Percentiles rank a stretch among this genome's conserved stretches.
Evolutionary conservation across 208 protist genomes (phyloP).

Genomic region (Giardia muris): DNA sequence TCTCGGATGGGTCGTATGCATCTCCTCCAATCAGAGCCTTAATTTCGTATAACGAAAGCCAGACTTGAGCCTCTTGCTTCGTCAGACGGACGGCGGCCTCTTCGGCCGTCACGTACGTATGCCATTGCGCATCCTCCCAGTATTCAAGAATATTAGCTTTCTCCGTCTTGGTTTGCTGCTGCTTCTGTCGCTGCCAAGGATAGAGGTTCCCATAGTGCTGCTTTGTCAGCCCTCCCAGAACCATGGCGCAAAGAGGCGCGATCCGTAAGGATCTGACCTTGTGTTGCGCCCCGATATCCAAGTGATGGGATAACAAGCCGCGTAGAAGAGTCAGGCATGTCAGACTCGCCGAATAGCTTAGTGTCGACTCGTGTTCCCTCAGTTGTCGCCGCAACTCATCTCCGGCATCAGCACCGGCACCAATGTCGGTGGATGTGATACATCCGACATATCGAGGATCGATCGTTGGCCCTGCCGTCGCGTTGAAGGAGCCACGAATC

Average conservation of each 20-base stretch:
- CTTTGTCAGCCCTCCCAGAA: background rate
- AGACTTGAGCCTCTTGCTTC: background rate
- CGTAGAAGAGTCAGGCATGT: background rate
- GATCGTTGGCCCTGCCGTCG: too few relatives aligned
- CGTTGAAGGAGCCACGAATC: background rate
- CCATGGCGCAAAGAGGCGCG: background rate
- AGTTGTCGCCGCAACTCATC: too few relatives aligned
- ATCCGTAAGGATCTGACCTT: background rate
- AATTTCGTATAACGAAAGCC: background rate
- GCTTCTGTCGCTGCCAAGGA: background rate
- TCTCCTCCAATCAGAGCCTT: background rate
- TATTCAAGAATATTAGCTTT: too few relatives aligned
- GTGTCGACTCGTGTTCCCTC: background rate
- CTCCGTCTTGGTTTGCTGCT: background rate
- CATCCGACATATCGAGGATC: too few relatives aligned
- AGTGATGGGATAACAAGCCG: background rate
- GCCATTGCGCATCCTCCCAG: background rate
- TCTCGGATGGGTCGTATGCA: background rate
- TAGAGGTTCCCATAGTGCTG: background rate
- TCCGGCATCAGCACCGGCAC: too few relatives aligned
- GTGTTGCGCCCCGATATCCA: background rate
- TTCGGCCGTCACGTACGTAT: background rate
- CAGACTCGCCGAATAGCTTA: background rate
- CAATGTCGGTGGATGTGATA: too few relatives aligned
- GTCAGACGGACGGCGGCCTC: background rate